These are phyloP conservation scores for Stramenopiles sp. DNA, from an alignment of 352 stramenopile species.

Conservation along the genomic window DNA sequence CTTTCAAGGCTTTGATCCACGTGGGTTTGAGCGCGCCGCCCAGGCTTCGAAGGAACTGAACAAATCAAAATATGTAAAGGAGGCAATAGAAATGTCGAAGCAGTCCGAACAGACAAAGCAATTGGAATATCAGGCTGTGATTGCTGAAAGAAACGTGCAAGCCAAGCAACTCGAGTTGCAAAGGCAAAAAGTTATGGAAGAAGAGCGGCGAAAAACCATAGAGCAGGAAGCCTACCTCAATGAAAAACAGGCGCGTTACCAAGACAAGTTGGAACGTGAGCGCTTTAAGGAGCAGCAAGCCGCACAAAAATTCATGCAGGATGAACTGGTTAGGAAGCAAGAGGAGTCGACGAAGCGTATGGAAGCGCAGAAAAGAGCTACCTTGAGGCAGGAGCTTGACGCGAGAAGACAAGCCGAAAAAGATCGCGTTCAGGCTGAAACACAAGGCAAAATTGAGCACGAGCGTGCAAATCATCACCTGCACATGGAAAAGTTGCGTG, in stretches of 20 bases:
- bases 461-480: constrained; percentile 95
- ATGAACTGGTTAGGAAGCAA: constrained; percentile 91
- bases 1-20: constrained; percentile 64
- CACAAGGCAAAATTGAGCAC: constrained; percentile 80
- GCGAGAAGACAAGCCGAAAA: constrained; percentile 78
- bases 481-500: constrained; percentile 76
- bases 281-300: constrained; percentile 87
- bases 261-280: constrained; percentile 95
- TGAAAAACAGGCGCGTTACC: constrained; percentile 83
- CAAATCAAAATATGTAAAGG: constrained; percentile 66
- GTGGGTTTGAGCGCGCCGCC: constrained; percentile 82
- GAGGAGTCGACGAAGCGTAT: constrained; percentile 87
- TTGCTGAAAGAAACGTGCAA: constrained; percentile 44
- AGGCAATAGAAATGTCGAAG: constrained; percentile 84
- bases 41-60: constrained; percentile 93
- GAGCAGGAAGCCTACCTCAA: constrained; percentile 91
- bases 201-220: constrained; percentile 86
- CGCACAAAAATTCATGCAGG: constrained; percentile 80
- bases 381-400: constrained; percentile 87
- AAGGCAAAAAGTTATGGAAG: constrained; percentile 82
- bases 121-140: constrained; percentile 63
- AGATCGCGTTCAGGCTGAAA: constrained; percentile 81
- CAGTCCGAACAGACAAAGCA: constrained; percentile 85
- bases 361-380: constrained; percentile 86
- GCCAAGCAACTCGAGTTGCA: constrained; percentile 77